phyloP scores from a whole-genome alignment of 1,284 basidiomycete species.

The Veloboletus limbatus region DNA sequence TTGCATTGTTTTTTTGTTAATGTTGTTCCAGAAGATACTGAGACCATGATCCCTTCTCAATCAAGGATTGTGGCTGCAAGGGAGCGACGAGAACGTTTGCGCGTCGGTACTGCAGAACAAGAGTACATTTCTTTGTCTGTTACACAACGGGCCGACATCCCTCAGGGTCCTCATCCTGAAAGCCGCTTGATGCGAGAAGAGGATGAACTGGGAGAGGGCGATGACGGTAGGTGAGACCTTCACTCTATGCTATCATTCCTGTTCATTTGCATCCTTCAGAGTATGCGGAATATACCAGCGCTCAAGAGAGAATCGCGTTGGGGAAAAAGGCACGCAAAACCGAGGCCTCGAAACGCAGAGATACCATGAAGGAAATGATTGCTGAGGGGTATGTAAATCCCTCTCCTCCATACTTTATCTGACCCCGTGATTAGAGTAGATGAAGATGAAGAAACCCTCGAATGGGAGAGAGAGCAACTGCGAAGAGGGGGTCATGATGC shows the following conservation, averaged over 20 bases:
- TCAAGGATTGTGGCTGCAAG: slow-evolving; percentile 78
- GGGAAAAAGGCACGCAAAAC: slow-evolving; percentile 81
- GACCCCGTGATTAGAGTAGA: slow-evolving; percentile 55
- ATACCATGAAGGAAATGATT: slow-evolving; percentile 84
- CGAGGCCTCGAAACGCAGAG: slow-evolving; percentile 70
- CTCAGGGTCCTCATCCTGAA: slow-evolving; percentile 83
- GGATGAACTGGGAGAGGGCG: slow-evolving; percentile 89
- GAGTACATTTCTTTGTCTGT: slow-evolving; percentile 86
- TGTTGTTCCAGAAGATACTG: slow-evolving; percentile 21
- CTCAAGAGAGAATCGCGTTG: slow-evolving; percentile 81
- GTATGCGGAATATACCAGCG: slow-evolving; percentile 86
- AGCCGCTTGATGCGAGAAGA: slow-evolving; percentile 88
- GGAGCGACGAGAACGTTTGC: slow-evolving; percentile 69
- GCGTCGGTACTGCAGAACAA: slow-evolving; percentile 49
- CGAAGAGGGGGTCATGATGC: slow-evolving; percentile 64
- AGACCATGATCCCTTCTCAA: slow-evolving; percentile 67
- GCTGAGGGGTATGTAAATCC: slow-evolving; percentile 67
- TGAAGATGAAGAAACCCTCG: slow-evolving; percentile 83
- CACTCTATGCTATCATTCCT: slow-evolving; percentile 4
- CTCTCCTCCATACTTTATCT: slow-evolving; percentile 8
- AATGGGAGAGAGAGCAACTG: slow-evolving; percentile 90
- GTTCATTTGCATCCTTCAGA: slow-evolving; percentile 45
- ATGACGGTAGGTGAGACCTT: slow-evolving; percentile 70
- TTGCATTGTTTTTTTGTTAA: slow-evolving; percentile 4
- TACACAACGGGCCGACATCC: slow-evolving; percentile 47